Base-by-base conservation (phyloP, 768 basidiomycete genomes). In the Auriscalpium orientale region DNA sequence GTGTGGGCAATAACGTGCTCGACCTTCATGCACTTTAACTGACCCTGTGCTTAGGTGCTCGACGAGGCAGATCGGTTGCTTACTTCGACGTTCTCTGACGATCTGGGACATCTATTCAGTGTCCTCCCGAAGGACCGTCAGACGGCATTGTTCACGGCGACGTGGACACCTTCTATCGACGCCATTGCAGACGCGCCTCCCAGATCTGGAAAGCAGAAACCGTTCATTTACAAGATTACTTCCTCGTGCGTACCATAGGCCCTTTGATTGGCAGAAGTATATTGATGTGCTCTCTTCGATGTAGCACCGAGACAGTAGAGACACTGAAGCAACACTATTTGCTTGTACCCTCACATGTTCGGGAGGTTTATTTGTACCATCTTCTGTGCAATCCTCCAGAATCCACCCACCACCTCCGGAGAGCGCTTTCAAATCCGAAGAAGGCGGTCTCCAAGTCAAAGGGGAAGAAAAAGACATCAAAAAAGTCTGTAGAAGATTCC, bases 41-140 rank as follows among this genome's bases (percentile, higher is more conserved):
- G 48, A 35, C 36, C 61, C 28, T 28, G 45, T 61, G 12, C 1
- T 43, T 46, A 98, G 92, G 85, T 98, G 1, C 77, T 99, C 10
- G 97, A 98, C 70, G 97, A 99, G 74, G 97, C 97, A 0, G 97
- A 99, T 74, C 79, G 95, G 28, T 76, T 99, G 28, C 76, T 99
- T 21, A 90, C 92, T 2, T 75, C 89, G 0, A 93, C 92, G 0
- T 99, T 99, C 67, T 80, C 91, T 8, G 80, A 88, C 1, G 95
- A 98, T 51, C 72, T 99, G 46, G 76, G 81, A 1, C 80, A 85
- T 66, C 68, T 98, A 20, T 95, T 98, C 68, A 72, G 74, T 37
- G 73, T 79, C 37, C 76, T 98, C 15, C 92, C 97, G 1, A 79
- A 79, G 53, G 83, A 91, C 35, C 79, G 97, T n/a, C 95, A 98